Evolutionary conservation across 2,329 filamentous ascomycete genomes (phyloP).

Genomic region (Pseudocercospora crystallina): DNA sequence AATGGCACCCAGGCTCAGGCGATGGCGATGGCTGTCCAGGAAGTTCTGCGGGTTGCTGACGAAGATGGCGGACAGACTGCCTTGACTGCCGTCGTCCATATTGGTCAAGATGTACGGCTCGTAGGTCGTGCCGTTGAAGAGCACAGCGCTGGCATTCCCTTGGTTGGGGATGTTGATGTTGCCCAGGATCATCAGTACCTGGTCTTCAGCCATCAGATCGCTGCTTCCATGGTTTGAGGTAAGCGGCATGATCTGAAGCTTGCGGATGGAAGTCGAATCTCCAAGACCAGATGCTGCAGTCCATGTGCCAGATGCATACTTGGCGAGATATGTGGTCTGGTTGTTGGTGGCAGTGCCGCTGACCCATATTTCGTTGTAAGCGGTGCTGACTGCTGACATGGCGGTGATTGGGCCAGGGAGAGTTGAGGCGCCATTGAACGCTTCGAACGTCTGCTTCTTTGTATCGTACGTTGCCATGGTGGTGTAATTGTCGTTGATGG

Average conservation of each 20-base stretch:
- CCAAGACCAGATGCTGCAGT: conserved; percentile 65
- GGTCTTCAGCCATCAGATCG: conserved; percentile 62
- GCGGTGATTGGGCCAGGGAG: conserved; percentile 80
- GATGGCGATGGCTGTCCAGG: conserved; percentile 56
- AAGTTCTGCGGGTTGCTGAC: conserved; percentile 73
- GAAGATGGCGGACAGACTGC: conserved; percentile 79
- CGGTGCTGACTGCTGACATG: conserved; percentile 70
- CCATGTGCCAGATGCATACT: conserved; percentile 72
- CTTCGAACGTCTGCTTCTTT: conserved; percentile 64
- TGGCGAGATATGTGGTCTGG: conserved; percentile 74
- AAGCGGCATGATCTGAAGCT: conserved; percentile 77
- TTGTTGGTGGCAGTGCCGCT: conserved; percentile 63
- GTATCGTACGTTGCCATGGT: conserved; percentile 73
- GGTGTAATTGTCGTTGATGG: conserved; percentile 62
- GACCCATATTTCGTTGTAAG: conserved; percentile 76
- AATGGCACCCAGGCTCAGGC: conserved; percentile 72
- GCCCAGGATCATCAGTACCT: conserved; percentile 82
- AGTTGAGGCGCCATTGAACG: conserved; percentile 58
- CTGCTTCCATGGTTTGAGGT: conserved; percentile 65
- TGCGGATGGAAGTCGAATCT: conserved; percentile 66
- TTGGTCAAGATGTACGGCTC: conserved; percentile 79
- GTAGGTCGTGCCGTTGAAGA: conserved; percentile 81
- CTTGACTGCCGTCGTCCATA: conserved; percentile 60
- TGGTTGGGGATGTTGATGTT: conserved; percentile 72
- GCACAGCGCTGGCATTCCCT: conserved; percentile 78